Conservation (phyloP, 1,284 basidiomycete species). For the Sanguinoderma infundibulare region DNA sequence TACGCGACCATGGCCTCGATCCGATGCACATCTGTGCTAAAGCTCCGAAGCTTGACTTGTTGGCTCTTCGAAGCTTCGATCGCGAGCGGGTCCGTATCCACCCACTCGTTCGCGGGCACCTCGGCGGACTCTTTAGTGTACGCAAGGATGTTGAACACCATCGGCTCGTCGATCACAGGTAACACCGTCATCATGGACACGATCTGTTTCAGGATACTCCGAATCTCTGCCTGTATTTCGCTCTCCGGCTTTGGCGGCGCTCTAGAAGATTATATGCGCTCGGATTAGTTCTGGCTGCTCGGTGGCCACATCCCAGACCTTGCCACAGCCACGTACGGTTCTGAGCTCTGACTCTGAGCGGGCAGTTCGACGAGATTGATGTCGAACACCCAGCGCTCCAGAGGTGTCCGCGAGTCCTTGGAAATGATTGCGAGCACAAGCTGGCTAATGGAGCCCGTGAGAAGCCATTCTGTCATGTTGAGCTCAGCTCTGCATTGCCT, state of each 20-base stretch:
- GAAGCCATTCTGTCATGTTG: slow-evolving; percentile 78
- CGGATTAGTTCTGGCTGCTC: too few relatives aligned
- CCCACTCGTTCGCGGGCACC: slow-evolving; percentile 90
- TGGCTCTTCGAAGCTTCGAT: slow-evolving; percentile 97
- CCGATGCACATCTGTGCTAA: slow-evolving; percentile 90
- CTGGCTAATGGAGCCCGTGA: slow-evolving; percentile 88
- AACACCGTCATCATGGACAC: slow-evolving; percentile 96
- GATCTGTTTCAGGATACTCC: slow-evolving; percentile 98
- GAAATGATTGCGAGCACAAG: slow-evolving; percentile 96
- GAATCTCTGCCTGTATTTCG: slow-evolving; percentile 96
- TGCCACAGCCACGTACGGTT: slow-evolving; percentile 46
- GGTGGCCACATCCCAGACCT: slow-evolving; percentile 1
- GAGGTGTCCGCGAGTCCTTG: slow-evolving; percentile 88
- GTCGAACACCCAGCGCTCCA: slow-evolving; percentile 99
- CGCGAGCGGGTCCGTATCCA: slow-evolving; percentile 92
- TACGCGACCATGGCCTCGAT: slow-evolving; percentile 91
- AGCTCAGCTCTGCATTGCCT: slow-evolving; percentile 8
- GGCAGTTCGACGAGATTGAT: slow-evolving; percentile 78
- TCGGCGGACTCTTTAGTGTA: slow-evolving; percentile 90
- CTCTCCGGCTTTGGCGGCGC: slow-evolving; percentile 76
- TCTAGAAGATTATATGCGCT: slow-evolving; percentile 34
- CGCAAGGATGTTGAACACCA: slow-evolving; percentile 94
- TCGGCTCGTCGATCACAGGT: slow-evolving; percentile 93
- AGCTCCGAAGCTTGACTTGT: slow-evolving; percentile 90
- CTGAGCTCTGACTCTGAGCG: slow-evolving; percentile 47